Conservation (phyloP, 2,329 filamentous ascomycete species). For the Colletotrichum sojae region DNA sequence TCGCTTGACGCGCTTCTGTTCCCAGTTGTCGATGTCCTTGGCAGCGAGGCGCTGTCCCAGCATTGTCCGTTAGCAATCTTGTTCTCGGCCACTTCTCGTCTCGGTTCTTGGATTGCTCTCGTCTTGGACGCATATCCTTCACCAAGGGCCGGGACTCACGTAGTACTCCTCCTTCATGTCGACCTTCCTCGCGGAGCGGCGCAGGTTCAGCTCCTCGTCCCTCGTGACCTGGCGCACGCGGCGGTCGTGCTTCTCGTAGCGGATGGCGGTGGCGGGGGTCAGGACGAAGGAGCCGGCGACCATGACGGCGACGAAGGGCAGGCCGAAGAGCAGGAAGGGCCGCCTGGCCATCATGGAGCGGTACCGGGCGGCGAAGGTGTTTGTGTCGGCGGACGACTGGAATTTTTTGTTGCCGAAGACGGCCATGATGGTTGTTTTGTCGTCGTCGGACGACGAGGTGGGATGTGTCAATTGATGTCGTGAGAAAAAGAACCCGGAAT, state of each 20-base stretch:
- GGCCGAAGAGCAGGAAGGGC: conserved; percentile 92
- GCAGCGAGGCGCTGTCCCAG: conserved; percentile 80
- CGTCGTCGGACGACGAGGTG: neutral
- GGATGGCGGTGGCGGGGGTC: conserved; percentile 91
- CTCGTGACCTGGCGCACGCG: conserved; percentile 88
- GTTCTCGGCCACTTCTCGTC: conserved; percentile 50
- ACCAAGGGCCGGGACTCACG: conserved; percentile 65
- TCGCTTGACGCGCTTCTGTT: conserved; percentile 93
- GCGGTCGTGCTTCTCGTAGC: conserved; percentile 94
- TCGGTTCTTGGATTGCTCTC: neutral
- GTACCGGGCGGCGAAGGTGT: conserved; percentile 82
- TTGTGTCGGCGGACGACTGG: conserved; percentile 74
- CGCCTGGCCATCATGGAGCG: conserved; percentile 80
- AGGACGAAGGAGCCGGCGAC: conserved; percentile 94
- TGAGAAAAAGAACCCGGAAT: neutral
- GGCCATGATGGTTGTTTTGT: conserved; percentile 62
- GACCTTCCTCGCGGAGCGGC: conserved; percentile 78
- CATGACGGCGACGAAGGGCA: conserved; percentile 93
- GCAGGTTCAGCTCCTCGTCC: conserved; percentile 88
- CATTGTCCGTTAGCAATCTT: conserved; percentile 59
- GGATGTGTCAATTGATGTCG: neutral
- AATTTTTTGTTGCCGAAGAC: conserved; percentile 80
- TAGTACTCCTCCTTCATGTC: conserved; percentile 91
- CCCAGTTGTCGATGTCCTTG: conserved; percentile 96
- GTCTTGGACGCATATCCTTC: neutral